A percentile compares a stretch with the other conserved stretches of the same genome.
Conservation (phyloP, 352 stramenopile genomes). For the Pythium guiyangense region DNA sequence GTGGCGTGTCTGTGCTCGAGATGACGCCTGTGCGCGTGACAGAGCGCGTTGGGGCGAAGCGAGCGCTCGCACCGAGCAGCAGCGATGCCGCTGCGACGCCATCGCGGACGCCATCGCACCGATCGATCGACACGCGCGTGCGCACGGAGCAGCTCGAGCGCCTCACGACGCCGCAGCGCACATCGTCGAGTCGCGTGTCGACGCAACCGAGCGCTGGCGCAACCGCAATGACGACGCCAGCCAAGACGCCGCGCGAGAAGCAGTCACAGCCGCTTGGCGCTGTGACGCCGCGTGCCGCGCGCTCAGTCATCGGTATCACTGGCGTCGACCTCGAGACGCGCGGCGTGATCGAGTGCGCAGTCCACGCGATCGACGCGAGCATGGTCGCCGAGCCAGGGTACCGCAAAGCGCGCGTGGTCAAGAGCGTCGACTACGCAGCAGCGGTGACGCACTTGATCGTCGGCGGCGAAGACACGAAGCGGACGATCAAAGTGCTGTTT, state of each 20-base stretch:
- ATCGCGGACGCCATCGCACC: neutral
- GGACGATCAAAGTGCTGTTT: constrained; percentile 85
- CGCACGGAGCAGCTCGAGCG: constrained; percentile 9
- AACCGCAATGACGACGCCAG: constrained; percentile 6
- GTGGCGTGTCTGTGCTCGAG: constrained; percentile 9
- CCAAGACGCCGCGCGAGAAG: constrained; percentile 1
- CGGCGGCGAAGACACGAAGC: constrained; percentile 51
- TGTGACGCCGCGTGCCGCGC: constrained; percentile 10
- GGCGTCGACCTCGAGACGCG: constrained; percentile 55
- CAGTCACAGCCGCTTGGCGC: constrained; percentile 9
- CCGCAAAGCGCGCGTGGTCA: constrained; percentile 70
- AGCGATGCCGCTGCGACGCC: neutral
- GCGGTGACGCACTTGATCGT: constrained; percentile 77
- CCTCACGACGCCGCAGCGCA: constrained; percentile 7
- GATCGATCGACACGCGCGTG: constrained; percentile 1
- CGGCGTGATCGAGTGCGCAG: constrained; percentile 63
- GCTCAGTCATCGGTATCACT: constrained; percentile 75
- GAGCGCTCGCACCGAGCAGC: constrained; percentile 2
- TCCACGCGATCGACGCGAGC: constrained; percentile 73
- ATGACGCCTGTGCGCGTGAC: constrained; percentile 14
- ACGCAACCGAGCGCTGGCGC: constrained; percentile 3
- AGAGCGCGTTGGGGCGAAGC: constrained; percentile 5
- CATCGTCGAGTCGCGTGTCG: constrained; percentile 10
- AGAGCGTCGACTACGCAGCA: constrained; percentile 66
- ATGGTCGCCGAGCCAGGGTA: constrained; percentile 39